Evolutionary conservation across 495 filamentous ascomycete species (phyloP).

Genomic region (Sphaerosporella brunnea): DNA sequence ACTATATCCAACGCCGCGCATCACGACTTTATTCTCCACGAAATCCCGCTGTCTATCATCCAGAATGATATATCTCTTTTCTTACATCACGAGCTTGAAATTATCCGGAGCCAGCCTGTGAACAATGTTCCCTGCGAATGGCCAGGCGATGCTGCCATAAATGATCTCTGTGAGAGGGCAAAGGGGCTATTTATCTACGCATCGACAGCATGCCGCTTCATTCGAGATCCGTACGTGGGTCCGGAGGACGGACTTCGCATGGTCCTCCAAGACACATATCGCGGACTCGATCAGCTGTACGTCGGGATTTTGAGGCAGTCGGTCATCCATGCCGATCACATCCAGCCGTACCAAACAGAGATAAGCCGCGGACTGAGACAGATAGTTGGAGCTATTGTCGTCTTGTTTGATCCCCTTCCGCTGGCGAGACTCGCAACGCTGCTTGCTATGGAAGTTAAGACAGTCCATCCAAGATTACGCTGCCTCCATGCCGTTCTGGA

Average conservation of each 20-base stretch:
- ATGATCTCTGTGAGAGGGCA: constrained; percentile 3
- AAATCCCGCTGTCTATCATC: background rate
- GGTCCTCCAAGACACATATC: background rate
- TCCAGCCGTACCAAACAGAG: background rate
- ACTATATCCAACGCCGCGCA: background rate
- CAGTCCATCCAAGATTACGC: background rate
- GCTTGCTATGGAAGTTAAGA: background rate
- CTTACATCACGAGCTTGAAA: background rate
- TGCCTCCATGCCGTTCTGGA: background rate
- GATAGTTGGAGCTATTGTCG: constrained; percentile 6
- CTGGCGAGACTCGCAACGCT: background rate
- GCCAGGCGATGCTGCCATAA: constrained; percentile 7
- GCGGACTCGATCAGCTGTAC: constrained; percentile 5
- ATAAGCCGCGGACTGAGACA: background rate
- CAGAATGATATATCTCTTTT: background rate
- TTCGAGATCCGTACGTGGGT: background rate
- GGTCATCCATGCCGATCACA: background rate
- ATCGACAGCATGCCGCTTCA: constrained; percentile 13
- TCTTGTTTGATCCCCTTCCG: background rate
- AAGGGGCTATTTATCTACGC: constrained; percentile 15
- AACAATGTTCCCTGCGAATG: background rate
- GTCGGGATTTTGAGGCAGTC: background rate
- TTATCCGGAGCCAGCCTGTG: background rate
- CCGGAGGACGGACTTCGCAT: background rate
- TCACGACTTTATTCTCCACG: background rate